A percentile compares a stretch with the other conserved stretches of the same genome.
phyloP scores from a whole-genome alignment of 2,329 filamentous ascomycete species.

The Bimuria novae-zelandiae region DNA sequence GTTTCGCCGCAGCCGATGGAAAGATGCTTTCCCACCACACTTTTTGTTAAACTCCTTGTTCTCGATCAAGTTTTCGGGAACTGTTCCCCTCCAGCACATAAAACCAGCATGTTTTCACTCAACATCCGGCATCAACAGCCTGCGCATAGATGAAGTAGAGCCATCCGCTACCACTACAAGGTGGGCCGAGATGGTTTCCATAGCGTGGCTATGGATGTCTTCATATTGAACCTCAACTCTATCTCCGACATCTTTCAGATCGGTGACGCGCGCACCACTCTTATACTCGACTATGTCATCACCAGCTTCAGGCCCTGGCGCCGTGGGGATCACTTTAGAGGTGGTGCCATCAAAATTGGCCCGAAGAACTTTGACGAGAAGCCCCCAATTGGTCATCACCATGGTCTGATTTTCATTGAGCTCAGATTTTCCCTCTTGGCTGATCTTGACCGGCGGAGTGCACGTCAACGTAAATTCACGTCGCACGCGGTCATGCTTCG shows the following conservation, averaged over 20 bases:
- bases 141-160: slow-evolving; percentile 11
- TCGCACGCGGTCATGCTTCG: slow-evolving; percentile 7
- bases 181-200: not conserved
- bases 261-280: slow-evolving; percentile 1
- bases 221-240: slow-evolving; percentile 8
- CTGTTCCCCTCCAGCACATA: slow-evolving; percentile 14
- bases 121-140: slow-evolving; percentile 4
- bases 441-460: not conserved
- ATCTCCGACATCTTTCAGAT: slow-evolving; percentile 7
- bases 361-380: slow-evolving; percentile 8
- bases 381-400: slow-evolving; percentile 7
- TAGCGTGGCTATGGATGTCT: not conserved
- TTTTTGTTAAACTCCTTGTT: not conserved
- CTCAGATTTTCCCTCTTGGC: not conserved
- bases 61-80: slow-evolving; percentile 1
- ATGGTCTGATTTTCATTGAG: not conserved
- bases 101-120: slow-evolving; percentile 13
- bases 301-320: not conserved
- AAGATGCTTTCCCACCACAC: slow-evolving; percentile 2
- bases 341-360: slow-evolving; percentile 13
- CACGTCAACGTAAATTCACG: not conserved
- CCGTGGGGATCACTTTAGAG: slow-evolving; percentile 9
- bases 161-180: slow-evolving; percentile 16
- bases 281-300: slow-evolving; percentile 1
- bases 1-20: slow-evolving; percentile 3